Conservation (phyloP, 352 stramenopile genomes). For the Globisporangium uncinulatum region DNA sequence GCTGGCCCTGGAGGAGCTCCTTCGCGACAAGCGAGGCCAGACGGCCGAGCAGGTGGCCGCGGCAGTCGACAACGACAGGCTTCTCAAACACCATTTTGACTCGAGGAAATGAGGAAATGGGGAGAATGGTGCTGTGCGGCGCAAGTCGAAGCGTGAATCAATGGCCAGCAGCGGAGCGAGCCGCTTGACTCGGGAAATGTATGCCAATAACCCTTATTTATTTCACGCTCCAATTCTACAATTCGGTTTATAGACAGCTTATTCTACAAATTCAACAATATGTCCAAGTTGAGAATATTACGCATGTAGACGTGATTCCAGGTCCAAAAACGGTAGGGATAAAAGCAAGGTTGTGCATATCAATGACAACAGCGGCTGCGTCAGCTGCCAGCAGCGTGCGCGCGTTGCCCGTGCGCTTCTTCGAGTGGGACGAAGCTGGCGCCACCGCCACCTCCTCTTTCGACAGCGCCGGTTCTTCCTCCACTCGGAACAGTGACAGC, state of each 20-base stretch:
- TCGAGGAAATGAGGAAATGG: slow-evolving; percentile 76
- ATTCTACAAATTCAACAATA: no score
- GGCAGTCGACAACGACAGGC: slow-evolving; percentile 97
- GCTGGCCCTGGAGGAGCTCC: slow-evolving; percentile 98
- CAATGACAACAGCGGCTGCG: no score
- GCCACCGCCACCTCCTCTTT: background rate
- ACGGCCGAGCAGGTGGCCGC: slow-evolving; percentile 97
- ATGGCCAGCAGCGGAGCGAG: no score
- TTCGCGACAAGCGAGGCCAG: slow-evolving; percentile 98
- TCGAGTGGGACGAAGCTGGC: background rate
- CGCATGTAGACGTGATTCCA: no score
- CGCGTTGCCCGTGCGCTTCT: background rate
- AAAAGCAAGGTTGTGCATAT: no score
- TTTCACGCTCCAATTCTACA: no score
- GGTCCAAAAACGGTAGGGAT: no score
- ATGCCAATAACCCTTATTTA: no score
- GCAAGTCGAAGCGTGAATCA: background rate
- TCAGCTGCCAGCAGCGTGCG: background rate
- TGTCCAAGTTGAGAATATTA: no score
- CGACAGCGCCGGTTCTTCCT: background rate
- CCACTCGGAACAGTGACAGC: background rate
- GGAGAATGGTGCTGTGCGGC: no score
- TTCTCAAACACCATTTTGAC: slow-evolving; percentile 93
- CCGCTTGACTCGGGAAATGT: no score
- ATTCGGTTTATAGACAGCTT: no score